phyloP scores from a whole-genome alignment of 495 filamentous ascomycete species.

The Lentithecium fluviatile region DNA sequence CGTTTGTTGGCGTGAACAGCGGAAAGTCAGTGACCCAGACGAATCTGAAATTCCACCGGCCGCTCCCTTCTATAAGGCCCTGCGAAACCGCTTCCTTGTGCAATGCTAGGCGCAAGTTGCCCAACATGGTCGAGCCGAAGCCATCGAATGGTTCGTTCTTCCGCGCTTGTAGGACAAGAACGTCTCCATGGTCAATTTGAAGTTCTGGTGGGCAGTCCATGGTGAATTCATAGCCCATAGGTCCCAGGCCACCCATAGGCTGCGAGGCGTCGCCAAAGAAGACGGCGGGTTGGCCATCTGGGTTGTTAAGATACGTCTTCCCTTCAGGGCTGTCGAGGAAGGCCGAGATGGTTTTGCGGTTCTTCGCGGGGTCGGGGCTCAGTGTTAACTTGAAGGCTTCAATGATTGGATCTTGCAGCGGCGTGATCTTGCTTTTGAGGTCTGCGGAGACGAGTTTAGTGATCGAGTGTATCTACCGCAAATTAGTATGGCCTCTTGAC shows the following conservation, averaged over 20 bases:
- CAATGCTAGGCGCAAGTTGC: slow-evolving; percentile 69
- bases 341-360: slow-evolving; percentile 58
- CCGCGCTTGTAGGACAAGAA: slow-evolving; percentile 79
- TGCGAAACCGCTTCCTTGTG: slow-evolving; percentile 62
- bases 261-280: slow-evolving; percentile 68
- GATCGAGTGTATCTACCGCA: slow-evolving; percentile 58
- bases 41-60: too few relatives aligned
- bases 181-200: slow-evolving; percentile 63
- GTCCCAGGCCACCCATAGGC: slow-evolving; percentile 68
- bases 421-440: slow-evolving; percentile 69
- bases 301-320: slow-evolving; percentile 59
- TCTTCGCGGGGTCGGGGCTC: slow-evolving; percentile 48
- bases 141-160: slow-evolving; percentile 58
- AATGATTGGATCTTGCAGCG: slow-evolving; percentile 60
- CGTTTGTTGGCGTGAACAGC: slow-evolving; percentile 73
- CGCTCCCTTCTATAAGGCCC: slow-evolving; percentile 56
- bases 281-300: slow-evolving; percentile 70
- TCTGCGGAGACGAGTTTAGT: slow-evolving; percentile 62
- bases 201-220: slow-evolving; percentile 57
- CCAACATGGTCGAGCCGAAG: slow-evolving; percentile 71
- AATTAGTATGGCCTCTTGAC: slow-evolving; percentile 27
- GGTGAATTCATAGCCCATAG: slow-evolving; percentile 71
- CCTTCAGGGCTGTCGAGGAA: slow-evolving; percentile 70
- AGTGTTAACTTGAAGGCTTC: slow-evolving; percentile 67
- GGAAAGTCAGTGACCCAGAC: slow-evolving; percentile 89